Base-by-base conservation (phyloP, 176 grass and related monocot species). In the Chrysopogon serrulatus region DNA sequence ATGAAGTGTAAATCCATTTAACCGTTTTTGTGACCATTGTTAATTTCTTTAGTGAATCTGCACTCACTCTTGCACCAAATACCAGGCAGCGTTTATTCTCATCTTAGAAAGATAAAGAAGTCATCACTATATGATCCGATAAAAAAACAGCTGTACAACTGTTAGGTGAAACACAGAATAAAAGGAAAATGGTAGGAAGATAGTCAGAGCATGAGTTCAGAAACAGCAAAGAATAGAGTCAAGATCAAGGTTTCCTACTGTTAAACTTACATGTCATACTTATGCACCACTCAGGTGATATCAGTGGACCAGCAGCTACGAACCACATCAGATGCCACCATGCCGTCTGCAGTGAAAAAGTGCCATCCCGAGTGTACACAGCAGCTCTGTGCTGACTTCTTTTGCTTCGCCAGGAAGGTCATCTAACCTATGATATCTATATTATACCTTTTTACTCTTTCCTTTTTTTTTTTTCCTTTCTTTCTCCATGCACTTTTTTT, bases 201-300 rank as follows among this genome's bases (percentile, higher is more conserved):
- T 36, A 73, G 35, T 26, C 37, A n/a, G 16, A 37, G 65, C 24
- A 18, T 28, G 54, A 48, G 66, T 71, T 64, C 36, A 81, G 35
- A 85, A 73, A 69, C 59, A 86, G 19, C 64, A 79, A 82, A 74
- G 10, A 73, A 77, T 9, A 79, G 34, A 77, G 77, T 67, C n/a
- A 85, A 42, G 15, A 82, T 30, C 79, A 86, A 83, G 60, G 68
- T 42, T 83, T 77, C 73, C 79, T 81, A 79, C 59, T 81, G 65
- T 68, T 80, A 51, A 43, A 89, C 79, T 83, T 89, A 87, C 71
- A 89, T 84, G 80, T 81, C 80, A 71, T 89, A 80, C 84, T 26
- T 84, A 89, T 83, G 80, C 70, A 77, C 77, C 62, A 42, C 64
- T 74, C 76, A 53, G 71, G 33, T 51, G 64, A 65, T 80, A 65